Evolutionary conservation across 2,329 filamentous ascomycete genomes (phyloP), one percentile per base, ranked within the genome.

Genomic region (Incumbomyces lentus): DNA sequence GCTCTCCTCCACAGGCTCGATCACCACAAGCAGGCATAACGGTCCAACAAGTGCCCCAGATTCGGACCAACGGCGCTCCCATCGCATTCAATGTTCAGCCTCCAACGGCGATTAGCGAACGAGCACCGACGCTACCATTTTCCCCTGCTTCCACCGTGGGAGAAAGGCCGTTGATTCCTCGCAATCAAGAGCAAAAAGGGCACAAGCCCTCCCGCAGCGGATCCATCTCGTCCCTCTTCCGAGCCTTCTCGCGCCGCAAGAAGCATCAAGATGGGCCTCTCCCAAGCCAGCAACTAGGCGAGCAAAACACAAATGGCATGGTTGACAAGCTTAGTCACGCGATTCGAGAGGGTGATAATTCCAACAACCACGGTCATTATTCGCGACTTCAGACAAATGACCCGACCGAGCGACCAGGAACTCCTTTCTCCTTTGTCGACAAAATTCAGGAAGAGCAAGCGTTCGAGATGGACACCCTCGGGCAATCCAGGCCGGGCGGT

Each of bases 381-480:
- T 31, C 50, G 16, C 45, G 40, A 36, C 46, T 57, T 2, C 29
- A 31, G 1, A 26, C 43, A 12, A 44, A 31, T 3, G 47, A 50
- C 6, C 29, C 33, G 26, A 95, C 89, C 0, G 75, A 84, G 33
- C 89, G 90, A 0, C 76, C 81, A 0, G 89, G 89, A 0, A 64
- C 70, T 11, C 71, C 81, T 0, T 96, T 76, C 67, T 75, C 67
- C 30, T 89, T 89, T 3, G 73, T 85, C 5, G 90, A 88, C 2
- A 54, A 49, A n/a, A 49, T 49, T 31, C 48, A 54, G 31, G 55
- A 56, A 34, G 36, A 52, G 29, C 50, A 55, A 11, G 47, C 45
- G 5, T 57, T 55, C 34, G 53, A 57, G 37, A 55, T 57, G 53
- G 46, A 52, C 12, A 45, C 55, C 33, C 19, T 53, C 18, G 49